Evolutionary conservation across 306 rosid species (phyloP), one percentile per base, ranked within the genome.

Genomic region (Quercus berberidifolia): DNA sequence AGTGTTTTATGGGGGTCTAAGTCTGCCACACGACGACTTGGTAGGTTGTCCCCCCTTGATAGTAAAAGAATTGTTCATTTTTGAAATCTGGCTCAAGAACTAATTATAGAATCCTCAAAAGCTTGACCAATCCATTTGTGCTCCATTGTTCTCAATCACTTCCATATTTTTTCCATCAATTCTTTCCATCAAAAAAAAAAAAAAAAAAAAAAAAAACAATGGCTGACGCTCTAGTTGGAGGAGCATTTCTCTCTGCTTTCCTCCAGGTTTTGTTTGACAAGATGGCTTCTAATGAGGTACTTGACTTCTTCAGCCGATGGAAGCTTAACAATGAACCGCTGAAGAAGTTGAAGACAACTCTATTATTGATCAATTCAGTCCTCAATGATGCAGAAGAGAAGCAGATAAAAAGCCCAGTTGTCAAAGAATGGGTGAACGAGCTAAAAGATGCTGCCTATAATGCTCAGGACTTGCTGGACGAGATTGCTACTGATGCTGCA

Each of bases 371-470:
- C n/a, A 63, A 65, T n/a, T 17, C 11, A 30, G 62, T 85, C 28
- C 54, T 88, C 10, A 77, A 78, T 2, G 89, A 88, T 73, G 86
- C 89, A 12, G 85, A 87, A 73, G 67, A 65, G 55, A 83, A 55
- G 58, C 89, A 88, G 20, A 55, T 80, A 6, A 15, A 10, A 6
- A 64, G 2, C 30, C 65, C 56, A 1, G 31, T 23, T 1, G 84
- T 88, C 12, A 85, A 74, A 78, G 69, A 9, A 1, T 82, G 79
- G 87, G 74, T 81, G 30, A 73, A 73, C 65, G 69, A 71, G 78
- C 80, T 84, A 10, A 84, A 84, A 77, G 64, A 79, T 35, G 69
- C 21, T 6, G 28, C 77, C 1, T 73, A 41, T 11, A 30, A 25
- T 1, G 81, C 81, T 1, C 86, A 84, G 11, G 74, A 76, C 13